These are phyloP conservation scores for Mercurialis annua DNA, from an alignment of 345 rosid species.

Conservation along the genomic window DNA sequence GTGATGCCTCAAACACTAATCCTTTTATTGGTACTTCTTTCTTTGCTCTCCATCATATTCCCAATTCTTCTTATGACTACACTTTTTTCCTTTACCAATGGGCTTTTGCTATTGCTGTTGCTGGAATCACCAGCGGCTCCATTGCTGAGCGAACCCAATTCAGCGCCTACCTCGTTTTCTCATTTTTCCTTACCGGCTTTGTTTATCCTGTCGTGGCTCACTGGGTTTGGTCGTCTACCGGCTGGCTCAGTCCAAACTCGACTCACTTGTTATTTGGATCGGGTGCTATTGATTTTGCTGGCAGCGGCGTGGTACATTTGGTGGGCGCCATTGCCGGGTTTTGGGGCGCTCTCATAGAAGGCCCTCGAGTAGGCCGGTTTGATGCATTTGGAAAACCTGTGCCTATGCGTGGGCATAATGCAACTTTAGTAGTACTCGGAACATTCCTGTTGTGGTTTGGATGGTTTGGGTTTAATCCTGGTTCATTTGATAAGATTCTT, in stretches of 20 bases:
- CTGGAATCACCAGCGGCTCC: conserved; percentile 65
- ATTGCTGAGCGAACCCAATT: conserved; percentile 78
- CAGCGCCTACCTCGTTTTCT: conserved; percentile 59
- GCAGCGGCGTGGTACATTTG: conserved; percentile 57
- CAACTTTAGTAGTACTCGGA: conserved; percentile 55
- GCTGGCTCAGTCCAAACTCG: conserved; percentile 53
- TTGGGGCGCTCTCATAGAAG: conserved; percentile 54
- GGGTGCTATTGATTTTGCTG: conserved; percentile 63
- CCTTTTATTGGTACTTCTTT: conserved; percentile 53
- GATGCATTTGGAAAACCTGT: conserved; percentile 50
- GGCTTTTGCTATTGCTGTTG: conserved; percentile 68
- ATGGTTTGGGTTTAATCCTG: conserved; percentile 65
- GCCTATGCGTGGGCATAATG: conserved; percentile 59
- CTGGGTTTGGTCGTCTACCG: conserved; percentile 65
- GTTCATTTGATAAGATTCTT: conserved; percentile 48
- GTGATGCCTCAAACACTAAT: conserved; percentile 40
- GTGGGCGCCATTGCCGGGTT: conserved; percentile 56
- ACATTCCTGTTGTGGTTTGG: conserved; percentile 61
- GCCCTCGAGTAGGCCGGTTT: conserved; percentile 56
- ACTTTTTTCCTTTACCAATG: conserved; percentile 62
- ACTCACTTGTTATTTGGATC: conserved; percentile 43
- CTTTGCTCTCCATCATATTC: conserved; percentile 51
- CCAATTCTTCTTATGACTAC: conserved; percentile 39
- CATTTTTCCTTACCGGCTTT: conserved; percentile 58
- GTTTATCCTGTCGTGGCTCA: conserved; percentile 59